Conservation (phyloP, 2,329 filamentous ascomycete species). For the Beauveria caledonica region DNA sequence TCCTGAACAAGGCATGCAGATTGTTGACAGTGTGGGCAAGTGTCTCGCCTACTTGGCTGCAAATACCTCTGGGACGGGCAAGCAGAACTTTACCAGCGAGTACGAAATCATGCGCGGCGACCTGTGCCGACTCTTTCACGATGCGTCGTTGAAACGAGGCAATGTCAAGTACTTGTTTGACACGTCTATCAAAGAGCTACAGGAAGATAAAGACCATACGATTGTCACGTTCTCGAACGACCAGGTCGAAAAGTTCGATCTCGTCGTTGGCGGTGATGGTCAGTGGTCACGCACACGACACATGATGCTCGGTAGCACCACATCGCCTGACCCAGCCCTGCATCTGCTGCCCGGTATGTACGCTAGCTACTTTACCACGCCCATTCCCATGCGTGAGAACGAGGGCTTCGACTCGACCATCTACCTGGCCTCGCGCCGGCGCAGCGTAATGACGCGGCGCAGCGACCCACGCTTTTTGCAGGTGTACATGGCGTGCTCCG, state of each 20-base stretch:
- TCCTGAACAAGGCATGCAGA: constrained; percentile 36
- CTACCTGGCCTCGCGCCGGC: constrained; percentile 27
- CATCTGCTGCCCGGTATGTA: constrained; percentile 18
- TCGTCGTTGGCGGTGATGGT: constrained; percentile 49
- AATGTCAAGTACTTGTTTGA: constrained; percentile 24
- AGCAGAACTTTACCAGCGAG: constrained; percentile 36
- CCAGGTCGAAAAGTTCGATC: constrained; percentile 34
- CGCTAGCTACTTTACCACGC: constrained; percentile 26
- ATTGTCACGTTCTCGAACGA: constrained; percentile 36
- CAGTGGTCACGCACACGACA: constrained; percentile 40
- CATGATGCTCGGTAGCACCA: constrained; percentile 26
- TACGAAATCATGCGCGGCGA: constrained; percentile 49
- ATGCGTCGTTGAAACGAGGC: constrained; percentile 15
- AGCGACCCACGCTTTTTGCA: constrained; percentile 29
- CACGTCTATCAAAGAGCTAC: constrained; percentile 16
- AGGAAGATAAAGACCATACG: constrained; percentile 23
- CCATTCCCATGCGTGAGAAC: constrained; percentile 20
- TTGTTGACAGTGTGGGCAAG: constrained; percentile 33
- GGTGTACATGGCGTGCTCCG: constrained; percentile 28
- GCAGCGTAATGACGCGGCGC: constrained; percentile 33
- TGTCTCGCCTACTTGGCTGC: constrained; percentile 30
- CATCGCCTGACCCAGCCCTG: constrained; percentile 15
- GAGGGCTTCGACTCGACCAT: constrained; percentile 24
- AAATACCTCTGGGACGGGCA: constrained; percentile 18
- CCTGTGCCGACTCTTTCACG: constrained; percentile 36